Evolutionary conservation across 2,329 filamentous ascomycete species (phyloP).

Genomic region (Blastomyces parvus): DNA sequence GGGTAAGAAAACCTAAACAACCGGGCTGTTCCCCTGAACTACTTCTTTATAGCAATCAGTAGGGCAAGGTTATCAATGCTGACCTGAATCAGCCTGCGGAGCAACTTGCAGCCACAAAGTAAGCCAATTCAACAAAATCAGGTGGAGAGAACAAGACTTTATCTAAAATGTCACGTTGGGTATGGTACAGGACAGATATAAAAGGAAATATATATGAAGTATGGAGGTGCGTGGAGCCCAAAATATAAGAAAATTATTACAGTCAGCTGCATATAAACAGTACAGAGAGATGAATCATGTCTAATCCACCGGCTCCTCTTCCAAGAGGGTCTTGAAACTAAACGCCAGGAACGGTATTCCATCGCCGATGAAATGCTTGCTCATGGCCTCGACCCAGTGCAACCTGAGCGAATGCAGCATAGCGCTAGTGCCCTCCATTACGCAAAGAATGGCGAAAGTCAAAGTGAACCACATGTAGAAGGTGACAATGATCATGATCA

Average conservation of each 20-base stretch:
- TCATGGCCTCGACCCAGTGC: slow-evolving; percentile 97
- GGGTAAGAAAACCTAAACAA: too few species aligned
- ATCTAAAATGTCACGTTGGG: neutral
- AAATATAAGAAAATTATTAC: neutral
- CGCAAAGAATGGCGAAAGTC: slow-evolving; percentile 67
- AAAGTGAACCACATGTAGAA: slow-evolving; percentile 90
- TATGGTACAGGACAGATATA: neutral
- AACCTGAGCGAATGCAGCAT: slow-evolving; percentile 89
- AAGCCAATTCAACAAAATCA: neutral
- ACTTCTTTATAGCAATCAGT: neutral
- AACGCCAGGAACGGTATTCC: slow-evolving; percentile 83
- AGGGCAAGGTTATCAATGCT: neutral
- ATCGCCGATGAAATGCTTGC: slow-evolving; percentile 89
- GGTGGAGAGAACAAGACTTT: neutral
- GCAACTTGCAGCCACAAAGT: neutral
- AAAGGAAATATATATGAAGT: neutral
- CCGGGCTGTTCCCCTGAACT: too few species aligned
- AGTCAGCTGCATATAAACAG: neutral
- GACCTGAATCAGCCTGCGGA: neutral
- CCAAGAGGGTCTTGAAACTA: slow-evolving; percentile 72
- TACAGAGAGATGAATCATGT: neutral
- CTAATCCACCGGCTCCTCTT: slow-evolving; percentile 58
- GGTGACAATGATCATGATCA: slow-evolving; percentile 68
- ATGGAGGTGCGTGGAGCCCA: neutral
- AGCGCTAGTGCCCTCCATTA: slow-evolving; percentile 93